phyloP scores from a whole-genome alignment of 2,329 filamentous ascomycete species.

The Apiospora pterosperma region DNA sequence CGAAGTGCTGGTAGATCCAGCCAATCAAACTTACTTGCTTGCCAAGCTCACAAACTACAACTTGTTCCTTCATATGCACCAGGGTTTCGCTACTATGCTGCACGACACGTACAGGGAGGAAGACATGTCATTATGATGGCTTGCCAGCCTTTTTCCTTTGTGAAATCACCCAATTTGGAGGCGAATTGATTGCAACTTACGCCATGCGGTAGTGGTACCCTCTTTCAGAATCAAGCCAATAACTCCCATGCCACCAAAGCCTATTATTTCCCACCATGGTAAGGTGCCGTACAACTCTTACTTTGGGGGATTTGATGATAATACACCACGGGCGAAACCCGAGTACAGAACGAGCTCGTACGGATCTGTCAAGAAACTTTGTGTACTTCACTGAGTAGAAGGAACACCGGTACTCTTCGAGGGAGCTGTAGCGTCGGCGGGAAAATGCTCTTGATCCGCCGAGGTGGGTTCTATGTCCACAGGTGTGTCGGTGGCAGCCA shows the following conservation, averaged over 20 bases:
- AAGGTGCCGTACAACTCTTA: neutral
- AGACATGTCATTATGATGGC: neutral
- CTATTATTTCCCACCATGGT: neutral
- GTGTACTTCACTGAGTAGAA: neutral
- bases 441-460: slow-evolving; percentile 8
- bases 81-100: neutral
- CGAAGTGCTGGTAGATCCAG: neutral
- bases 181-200: neutral
- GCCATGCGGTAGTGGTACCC: neutral
- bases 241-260: neutral
- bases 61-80: neutral
- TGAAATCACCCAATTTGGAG: neutral
- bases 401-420: neutral
- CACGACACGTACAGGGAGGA: neutral
- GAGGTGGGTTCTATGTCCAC: slow-evolving; percentile 16
- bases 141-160: neutral
- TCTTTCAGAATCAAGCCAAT: neutral
- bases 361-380: neutral
- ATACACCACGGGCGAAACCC: neutral
- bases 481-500: slow-evolving; percentile 18
- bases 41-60: neutral
- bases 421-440: neutral
- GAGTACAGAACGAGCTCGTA: neutral
- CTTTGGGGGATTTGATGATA: neutral
- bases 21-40: neutral